Base-by-base conservation (phyloP, 2,329 filamentous ascomycete species). In the Beauveria scarabaeidicola region DNA sequence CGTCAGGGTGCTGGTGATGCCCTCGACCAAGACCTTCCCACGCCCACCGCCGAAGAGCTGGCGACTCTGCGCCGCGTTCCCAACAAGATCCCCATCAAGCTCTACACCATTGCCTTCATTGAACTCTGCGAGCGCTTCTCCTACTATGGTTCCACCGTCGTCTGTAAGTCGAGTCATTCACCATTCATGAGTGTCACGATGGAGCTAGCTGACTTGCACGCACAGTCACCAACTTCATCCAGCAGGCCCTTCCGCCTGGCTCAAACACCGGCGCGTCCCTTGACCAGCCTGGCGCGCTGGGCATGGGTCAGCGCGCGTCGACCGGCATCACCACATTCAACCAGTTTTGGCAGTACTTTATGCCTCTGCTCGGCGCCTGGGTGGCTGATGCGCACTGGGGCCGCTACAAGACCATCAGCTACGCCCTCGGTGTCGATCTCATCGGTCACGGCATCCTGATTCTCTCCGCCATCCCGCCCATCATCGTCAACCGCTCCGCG, bases 91-190 rank as follows among this genome's bases (percentile, higher is more conserved):
- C 84, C 83, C 1, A 78, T 78, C 73, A 79, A 76, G 40, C 75
- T 84, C 10, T 87, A 82, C 67, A 84, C 81, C 32, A 81, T 89
- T 62, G 84, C 83, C 2, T 83, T 89, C 61, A 78, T 89, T 47
- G 86, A 89, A 69, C 69, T 89, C 29, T 88, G 85, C 70, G 87
- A 90, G 72, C 83, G 87, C 38, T 89, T 89, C 71, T 86, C 83
- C 3, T 90, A 88, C 76, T 89, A 89, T 65, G 87, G 87, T 38
- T 83, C 81, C 5, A 82, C 81, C 11, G 79, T 82, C 44, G 78
- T 88, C 43, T 85, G 83, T 85, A 70, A 84, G 68, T 86, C 75
- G 27, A 85, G 67, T 86, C 75, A 36, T 25, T 8, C 17, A 10
- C 19, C 8, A 8, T n/a, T 23, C 17, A 17, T 21, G n/a, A 21